Evolutionary conservation across 2,329 filamentous ascomycete species (phyloP), one percentile per base, ranked within the genome.

Genomic region (Hypoxylon sp.): DNA sequence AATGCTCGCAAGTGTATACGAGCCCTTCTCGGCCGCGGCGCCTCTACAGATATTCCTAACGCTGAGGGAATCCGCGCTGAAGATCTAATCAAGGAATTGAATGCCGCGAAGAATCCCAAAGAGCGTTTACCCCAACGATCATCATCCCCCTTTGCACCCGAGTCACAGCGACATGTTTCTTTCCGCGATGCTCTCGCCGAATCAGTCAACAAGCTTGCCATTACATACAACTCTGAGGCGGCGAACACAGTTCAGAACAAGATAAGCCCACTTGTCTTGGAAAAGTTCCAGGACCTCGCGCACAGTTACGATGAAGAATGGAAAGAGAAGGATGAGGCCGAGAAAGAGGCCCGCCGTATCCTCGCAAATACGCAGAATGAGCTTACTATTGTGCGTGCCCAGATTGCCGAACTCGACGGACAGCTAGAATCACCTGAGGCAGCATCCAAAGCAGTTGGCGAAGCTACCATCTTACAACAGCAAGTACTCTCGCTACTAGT

Each of bases 1-100:
- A 93, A 94, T 62, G 94, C 95, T 17, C 90, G 94, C 48, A 97
- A 98, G 74, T 97, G 94, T 72, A 91, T 97, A 62, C 92, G 96
- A 81, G 85, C 90, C 2, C 80, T 94, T 83, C 80, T 94, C 78
- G 90, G 90, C 35, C 91, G 95, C 55, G 94, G 94, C 67, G 94
- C 94, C 3, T 89, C 91, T 2, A 92, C 94, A 0, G 91, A 97
- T 75, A 91, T 98, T 59, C 86, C 89, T 19, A 99, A 98, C 78
- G 85, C 89, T 59, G 89, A 93, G 63, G 93, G 94, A 29, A 87
- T 97, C 69, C 92, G 93, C 0, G 94, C 94, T 10, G 93, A 97
- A 74, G 91, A 95, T 71, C 84, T 97, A 58, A 94, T 97, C 73
- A 90, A 92, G 76, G 86, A 90, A 66, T 79, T 91, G 39, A 96